These are phyloP conservation scores for Phaeosphaeriaceae sp. DNA, from an alignment of 2,329 filamentous ascomycete species.

Conservation along the genomic window DNA sequence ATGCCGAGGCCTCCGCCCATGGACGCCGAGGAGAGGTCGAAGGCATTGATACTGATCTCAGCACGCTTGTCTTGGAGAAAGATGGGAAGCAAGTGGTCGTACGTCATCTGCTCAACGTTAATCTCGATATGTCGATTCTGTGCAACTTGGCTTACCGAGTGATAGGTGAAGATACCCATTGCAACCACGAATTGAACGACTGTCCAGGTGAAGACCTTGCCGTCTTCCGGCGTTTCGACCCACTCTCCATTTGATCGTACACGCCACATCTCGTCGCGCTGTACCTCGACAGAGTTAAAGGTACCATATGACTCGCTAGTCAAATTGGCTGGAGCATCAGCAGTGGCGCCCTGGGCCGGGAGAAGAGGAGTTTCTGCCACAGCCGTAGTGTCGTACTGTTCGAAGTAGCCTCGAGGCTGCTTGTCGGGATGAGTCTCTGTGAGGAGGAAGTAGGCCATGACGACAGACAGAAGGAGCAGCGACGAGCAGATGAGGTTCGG, in stretches of 20 bases:
- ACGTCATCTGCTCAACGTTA: constrained; percentile 71
- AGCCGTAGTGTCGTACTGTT: constrained; percentile 46
- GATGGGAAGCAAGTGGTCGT: constrained; percentile 89
- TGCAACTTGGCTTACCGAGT: constrained; percentile 59
- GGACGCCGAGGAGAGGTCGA: constrained; percentile 34
- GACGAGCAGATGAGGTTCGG: constrained; percentile 85
- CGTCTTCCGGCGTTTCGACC: constrained; percentile 39
- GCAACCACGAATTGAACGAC: constrained; percentile 81
- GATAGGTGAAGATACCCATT: constrained; percentile 89
- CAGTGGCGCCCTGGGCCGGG: constrained; percentile 75
- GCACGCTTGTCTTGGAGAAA: constrained; percentile 81
- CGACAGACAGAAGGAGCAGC: constrained; percentile 78
- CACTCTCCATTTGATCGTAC: constrained; percentile 57
- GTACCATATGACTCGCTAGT: constrained; percentile 82
- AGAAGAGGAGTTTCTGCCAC: constrained; percentile 75
- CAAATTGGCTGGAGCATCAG: constrained; percentile 75
- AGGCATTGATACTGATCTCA: constrained; percentile 36
- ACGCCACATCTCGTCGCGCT: constrained; percentile 61
- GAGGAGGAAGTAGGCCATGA: constrained; percentile 80
- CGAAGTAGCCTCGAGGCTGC: constrained; percentile 60
- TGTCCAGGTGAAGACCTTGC: constrained; percentile 65
- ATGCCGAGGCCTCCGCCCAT: constrained; percentile 70
- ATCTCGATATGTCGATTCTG: not conserved
- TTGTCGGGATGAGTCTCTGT: constrained; percentile 90
- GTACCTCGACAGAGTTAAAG: constrained; percentile 65